These are phyloP conservation scores for Rubia yunnanensis DNA, from an alignment of 257 asterid genomes.

Conservation along the genomic window DNA sequence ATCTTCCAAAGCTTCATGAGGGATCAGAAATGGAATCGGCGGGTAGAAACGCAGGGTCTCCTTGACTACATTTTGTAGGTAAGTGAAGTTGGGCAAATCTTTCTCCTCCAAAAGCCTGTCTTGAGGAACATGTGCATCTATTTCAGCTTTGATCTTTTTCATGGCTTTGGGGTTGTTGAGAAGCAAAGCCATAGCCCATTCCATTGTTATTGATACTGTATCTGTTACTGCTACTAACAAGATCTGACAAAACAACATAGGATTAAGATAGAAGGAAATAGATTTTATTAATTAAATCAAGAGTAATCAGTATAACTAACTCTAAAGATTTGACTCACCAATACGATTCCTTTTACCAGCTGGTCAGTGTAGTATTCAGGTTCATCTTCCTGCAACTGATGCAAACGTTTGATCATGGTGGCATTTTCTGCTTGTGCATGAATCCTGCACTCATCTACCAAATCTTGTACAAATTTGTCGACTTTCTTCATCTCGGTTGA, in stretches of 20 bases:
- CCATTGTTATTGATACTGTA: constrained; percentile 9
- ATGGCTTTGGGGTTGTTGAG: constrained; percentile 2
- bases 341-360: constrained; percentile 4
- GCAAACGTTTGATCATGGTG: constrained; percentile 8
- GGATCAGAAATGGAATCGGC: neutral
- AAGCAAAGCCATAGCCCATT: constrained; percentile 7
- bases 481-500: neutral
- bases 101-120: constrained; percentile 5
- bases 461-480: constrained; percentile 5
- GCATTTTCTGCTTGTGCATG: neutral
- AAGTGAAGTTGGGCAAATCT: constrained; percentile 2
- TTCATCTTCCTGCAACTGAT: constrained; percentile 6
- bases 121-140: constrained; percentile 3
- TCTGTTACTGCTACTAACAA: constrained; percentile 5
- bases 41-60: constrained; percentile 3
- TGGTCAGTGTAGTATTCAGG: constrained; percentile 6
- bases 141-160: constrained; percentile 2
- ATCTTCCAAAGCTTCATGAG: constrained; percentile 5
- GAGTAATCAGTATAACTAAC: too few relatives aligned
- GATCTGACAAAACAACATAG: neutral
- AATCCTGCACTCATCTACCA: constrained; percentile 6
- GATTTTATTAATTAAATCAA: too few relatives aligned
- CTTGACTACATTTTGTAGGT: neutral
- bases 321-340: constrained; percentile 8
- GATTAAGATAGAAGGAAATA: too few relatives aligned